phyloP scores from a whole-genome alignment of 768 basidiomycete genomes.

The Amanita pallidorosea region DNA sequence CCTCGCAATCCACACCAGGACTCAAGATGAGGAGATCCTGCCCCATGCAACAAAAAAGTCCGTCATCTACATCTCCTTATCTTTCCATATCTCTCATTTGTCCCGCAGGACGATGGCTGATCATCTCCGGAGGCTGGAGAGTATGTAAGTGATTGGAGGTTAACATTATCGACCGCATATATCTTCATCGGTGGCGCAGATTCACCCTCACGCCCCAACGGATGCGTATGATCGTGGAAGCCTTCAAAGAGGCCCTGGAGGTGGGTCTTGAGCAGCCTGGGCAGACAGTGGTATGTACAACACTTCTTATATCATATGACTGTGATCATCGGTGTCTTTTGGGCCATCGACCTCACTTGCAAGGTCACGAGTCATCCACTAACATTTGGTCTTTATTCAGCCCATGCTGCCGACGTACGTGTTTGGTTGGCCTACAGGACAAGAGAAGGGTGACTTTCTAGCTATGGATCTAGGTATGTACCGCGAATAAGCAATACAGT shows the following conservation, averaged over 20 bases:
- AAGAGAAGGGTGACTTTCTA: conserved; percentile 83
- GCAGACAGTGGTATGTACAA: conserved; percentile 77
- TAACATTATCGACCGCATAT: not conserved
- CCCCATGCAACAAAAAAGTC: conserved; percentile 93
- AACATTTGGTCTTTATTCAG: conserved; percentile 24
- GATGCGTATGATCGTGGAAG: conserved; percentile 95
- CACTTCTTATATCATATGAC: not conserved
- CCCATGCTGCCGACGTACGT: conserved; percentile 97
- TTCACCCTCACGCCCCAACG: conserved; percentile 83
- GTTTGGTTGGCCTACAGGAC: conserved; percentile 88
- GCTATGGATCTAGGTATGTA: conserved; percentile 78
- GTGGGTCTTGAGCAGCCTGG: conserved; percentile 71
- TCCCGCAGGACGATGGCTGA: conserved; percentile 80
- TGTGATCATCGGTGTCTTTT: not conserved
- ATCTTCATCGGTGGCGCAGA: conserved; percentile 22
- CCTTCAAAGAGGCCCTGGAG: conserved; percentile 89
- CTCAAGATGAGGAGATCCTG: conserved; percentile 77
- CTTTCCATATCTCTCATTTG: conserved; percentile 13
- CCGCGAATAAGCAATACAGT: not conserved
- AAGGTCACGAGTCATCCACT: not conserved
- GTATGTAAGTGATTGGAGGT: conserved; percentile 40
- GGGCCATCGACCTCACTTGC: not conserved
- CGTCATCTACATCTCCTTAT: conserved; percentile 7
- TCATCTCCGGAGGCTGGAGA: conserved; percentile 86
- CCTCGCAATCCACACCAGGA: conserved; percentile 79